phyloP scores from a whole-genome alignment of 2,329 filamentous ascomycete genomes.

The Ophiocordyceps camponoti-floridani region DNA sequence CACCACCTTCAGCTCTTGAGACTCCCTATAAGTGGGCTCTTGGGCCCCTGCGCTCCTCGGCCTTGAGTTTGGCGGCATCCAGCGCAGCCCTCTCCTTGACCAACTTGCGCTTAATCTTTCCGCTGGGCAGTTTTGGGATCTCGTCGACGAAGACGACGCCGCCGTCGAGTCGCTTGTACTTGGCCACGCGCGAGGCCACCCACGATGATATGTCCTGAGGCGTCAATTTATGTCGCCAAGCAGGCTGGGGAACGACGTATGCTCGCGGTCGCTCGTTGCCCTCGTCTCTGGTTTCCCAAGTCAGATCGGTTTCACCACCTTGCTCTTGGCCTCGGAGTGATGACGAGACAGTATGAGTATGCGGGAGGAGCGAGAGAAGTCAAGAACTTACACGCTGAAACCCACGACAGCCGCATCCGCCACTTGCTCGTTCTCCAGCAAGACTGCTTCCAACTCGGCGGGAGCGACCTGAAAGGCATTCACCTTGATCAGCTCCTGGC shows the following conservation, averaged over 20 bases:
- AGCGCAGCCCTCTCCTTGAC: slow-evolving; percentile 3
- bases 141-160: slow-evolving; percentile 47
- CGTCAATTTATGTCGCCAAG: slow-evolving; percentile 7
- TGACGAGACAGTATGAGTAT: not conserved
- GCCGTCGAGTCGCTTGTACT: slow-evolving; percentile 49
- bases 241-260: slow-evolving; percentile 12
- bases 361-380: not conserved
- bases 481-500: slow-evolving; percentile 35
- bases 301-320: not conserved
- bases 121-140: slow-evolving; percentile 48
- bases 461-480: slow-evolving; percentile 50
- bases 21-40: not conserved
- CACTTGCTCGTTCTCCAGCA: slow-evolving; percentile 22
- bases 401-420: slow-evolving; percentile 45
- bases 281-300: slow-evolving; percentile 6
- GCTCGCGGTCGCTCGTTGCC: slow-evolving; percentile 29
- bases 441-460: slow-evolving; percentile 38
- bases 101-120: slow-evolving; percentile 26
- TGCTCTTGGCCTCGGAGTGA: not conserved
- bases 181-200: slow-evolving; percentile 17
- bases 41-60: not conserved
- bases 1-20: not conserved
- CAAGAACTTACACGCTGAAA: slow-evolving; percentile 16
- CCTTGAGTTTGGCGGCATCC: not conserved
- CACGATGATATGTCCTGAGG: slow-evolving; percentile 9